Conservation (phyloP, 768 basidiomycete genomes). For the Kwoniella newhampshirensis region DNA sequence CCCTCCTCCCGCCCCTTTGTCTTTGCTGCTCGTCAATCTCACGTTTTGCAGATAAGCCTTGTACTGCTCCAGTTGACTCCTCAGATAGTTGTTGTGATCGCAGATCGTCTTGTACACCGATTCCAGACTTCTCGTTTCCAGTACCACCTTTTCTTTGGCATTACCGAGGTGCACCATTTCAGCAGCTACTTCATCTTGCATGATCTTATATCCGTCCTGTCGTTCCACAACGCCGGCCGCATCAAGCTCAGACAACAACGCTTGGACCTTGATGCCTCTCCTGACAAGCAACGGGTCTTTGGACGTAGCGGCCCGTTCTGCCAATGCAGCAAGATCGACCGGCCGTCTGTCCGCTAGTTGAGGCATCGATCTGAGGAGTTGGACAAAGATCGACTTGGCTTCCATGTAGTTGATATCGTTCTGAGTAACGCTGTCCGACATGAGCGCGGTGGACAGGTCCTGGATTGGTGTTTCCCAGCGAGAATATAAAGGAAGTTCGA, state of each 20-base stretch:
- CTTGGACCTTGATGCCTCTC: conserved; percentile 98
- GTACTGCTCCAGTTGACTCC: conserved; percentile 96
- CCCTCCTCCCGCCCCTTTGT: conserved; percentile 72
- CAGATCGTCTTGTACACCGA: conserved; percentile 99
- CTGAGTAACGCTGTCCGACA: conserved; percentile 85
- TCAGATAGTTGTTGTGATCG: conserved; percentile 97
- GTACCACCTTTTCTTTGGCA: conserved; percentile 87
- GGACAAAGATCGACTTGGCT: conserved; percentile 98
- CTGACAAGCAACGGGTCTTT: conserved; percentile 95
- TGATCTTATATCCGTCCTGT: conserved; percentile 80
- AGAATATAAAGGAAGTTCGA: conserved; percentile 88
- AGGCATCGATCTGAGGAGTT: conserved; percentile 92
- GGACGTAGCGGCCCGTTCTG: conserved; percentile 93
- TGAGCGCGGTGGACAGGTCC: conserved; percentile 91
- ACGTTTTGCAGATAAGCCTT: conserved; percentile 99
- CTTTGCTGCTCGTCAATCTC: conserved; percentile 76
- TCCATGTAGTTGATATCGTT: conserved; percentile 99
- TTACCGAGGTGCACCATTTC: conserved; percentile 97
- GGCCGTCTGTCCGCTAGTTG: conserved; percentile 78
- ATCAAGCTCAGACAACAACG: conserved; percentile 95
- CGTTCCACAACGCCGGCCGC: conserved; percentile 81
- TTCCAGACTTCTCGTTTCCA: conserved; percentile 88
- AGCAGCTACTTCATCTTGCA: conserved; percentile 95
- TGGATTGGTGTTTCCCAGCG: conserved; percentile 99
- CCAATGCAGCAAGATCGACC: conserved; percentile 81